Evolutionary conservation across 2,329 filamentous ascomycete genomes (phyloP), one percentile per base, ranked within the genome.

Genomic region (Arthrobotrys megalospora): DNA sequence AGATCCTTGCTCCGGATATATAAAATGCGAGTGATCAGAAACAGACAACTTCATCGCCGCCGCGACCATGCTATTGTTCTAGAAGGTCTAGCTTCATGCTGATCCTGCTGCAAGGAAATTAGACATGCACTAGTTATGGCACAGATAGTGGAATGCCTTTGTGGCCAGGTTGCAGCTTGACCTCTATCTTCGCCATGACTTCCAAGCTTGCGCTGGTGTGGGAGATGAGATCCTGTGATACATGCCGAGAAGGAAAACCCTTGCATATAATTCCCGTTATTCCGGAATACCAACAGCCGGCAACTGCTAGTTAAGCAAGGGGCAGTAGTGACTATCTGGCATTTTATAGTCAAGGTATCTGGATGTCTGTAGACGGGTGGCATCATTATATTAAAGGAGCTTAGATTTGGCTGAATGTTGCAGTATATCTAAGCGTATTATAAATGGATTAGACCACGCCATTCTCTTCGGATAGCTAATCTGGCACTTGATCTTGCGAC

Each of bases 181-280:
- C 19, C 16, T 60, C 19, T n/a, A 60, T 60, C 34, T 60, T n/a
- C 19, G 34, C 55, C 52, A 24, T 43, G 21, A 7, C 50, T 2
- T 52, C n/a, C 11, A 14, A 10, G 14, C 6, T 21, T 1, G 8
- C 32, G 5, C 36, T 38, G 36, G 55, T 43, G 55, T 60, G 55
- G 55, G 55, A 60, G 36, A 43, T 43, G 55, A 43, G 55, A 43
- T 60, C 52, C 41, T 41, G 55, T 72, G 32, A 36, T 63, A 71
- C 43, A 48, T 50, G 52, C 38, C 32, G 47, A 52, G 34, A 11
- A 64, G 36, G 19, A 60, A 36, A 73, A 73, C 69, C 69, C 69
- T 73, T 73, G 69, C 69, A 73, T 73, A 32, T n/a, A 55, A 60
- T 73, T 73, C 69, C 69, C 69, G 69, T 32, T 73, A 43, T 73